These are phyloP conservation scores for Trichoderma polysporum DNA, from an alignment of 2,329 filamentous ascomycete genomes.

Conservation along the genomic window DNA sequence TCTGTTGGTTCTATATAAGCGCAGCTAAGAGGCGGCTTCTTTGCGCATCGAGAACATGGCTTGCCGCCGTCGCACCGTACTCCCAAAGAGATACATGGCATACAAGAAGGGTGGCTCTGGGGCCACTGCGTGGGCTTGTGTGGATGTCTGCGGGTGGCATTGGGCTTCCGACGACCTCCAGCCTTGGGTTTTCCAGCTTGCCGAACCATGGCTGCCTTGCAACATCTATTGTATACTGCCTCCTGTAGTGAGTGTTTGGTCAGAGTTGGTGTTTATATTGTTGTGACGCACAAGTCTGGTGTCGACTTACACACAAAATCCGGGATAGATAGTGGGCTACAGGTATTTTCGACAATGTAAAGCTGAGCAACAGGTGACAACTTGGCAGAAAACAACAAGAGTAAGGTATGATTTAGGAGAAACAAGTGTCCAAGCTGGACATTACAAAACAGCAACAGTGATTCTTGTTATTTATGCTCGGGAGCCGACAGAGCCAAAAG, in stretches of 20 bases:
- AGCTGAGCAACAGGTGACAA: too few species aligned
- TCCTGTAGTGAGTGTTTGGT: background rate
- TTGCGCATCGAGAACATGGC: background rate
- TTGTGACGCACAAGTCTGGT: background rate
- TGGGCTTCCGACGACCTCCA: background rate
- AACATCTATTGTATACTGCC: background rate
- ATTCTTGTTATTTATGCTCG: too few species aligned
- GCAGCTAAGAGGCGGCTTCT: slow-evolving; percentile 33
- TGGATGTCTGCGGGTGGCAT: background rate
- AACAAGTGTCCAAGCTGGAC: too few species aligned
- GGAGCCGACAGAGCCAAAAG: too few species aligned
- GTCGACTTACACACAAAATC: background rate
- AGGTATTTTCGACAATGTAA: background rate
- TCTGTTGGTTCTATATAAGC: background rate
- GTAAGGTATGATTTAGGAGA: too few species aligned
- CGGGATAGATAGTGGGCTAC: background rate
- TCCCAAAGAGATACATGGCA: background rate
- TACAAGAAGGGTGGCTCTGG: background rate
- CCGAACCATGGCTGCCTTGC: background rate
- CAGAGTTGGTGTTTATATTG: background rate
- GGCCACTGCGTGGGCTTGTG: background rate
- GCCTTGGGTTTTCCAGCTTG: background rate
- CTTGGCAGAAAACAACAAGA: too few species aligned
- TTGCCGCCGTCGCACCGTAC: background rate
- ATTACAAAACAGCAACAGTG: too few species aligned